Evolutionary conservation across 768 basidiomycete species (phyloP), one percentile per base, ranked within the genome.

Genomic region (Arthromyces matolae): DNA sequence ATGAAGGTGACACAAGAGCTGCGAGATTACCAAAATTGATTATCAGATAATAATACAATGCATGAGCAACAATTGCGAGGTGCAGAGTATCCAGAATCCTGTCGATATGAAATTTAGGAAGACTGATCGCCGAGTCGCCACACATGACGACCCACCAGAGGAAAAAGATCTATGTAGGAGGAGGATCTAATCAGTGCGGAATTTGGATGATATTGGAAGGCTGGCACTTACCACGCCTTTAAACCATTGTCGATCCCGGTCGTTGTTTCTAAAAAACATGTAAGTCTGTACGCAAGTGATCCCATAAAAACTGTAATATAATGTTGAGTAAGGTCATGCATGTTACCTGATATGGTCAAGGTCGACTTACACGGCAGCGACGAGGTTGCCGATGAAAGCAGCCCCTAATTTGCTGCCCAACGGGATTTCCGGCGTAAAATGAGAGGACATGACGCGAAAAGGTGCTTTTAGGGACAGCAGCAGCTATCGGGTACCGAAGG

Each of bases 261-360:
- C 39, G 34, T 18, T 45, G 19, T 45, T 42, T 25, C 22, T 55
- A 31, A 16, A 49, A 29, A 51, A 55, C 34, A 47, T 49, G 44
- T 51, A 55, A 13, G 37, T 52, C 36, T 55, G 54, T 5, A 55
- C 47, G 32, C 54, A 55, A 27, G 54, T 52, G n/a, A 56, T 52
- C 10, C 54, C 54, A 10, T 52, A 56, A 31, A 56, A 50, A 23
- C 79, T 80, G 20, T 2, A 23, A 34, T 42, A 42, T 42, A n/a
- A 19, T 12, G 1, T 5, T n/a, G n/a, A n/a, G n/a, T n/a, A n/a
- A n/a, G n/a, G n/a, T n/a, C n/a, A n/a, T n/a, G n/a, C n/a, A n/a
- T n/a, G n/a, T n/a, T n/a, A n/a, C n/a, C n/a, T n/a, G n/a, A n/a
- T n/a, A n/a, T n/a, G n/a, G n/a, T n/a, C n/a, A n/a, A 16, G 23